Conservation (phyloP, 805 yeast genomes). For the Starmerella geochares region DNA sequence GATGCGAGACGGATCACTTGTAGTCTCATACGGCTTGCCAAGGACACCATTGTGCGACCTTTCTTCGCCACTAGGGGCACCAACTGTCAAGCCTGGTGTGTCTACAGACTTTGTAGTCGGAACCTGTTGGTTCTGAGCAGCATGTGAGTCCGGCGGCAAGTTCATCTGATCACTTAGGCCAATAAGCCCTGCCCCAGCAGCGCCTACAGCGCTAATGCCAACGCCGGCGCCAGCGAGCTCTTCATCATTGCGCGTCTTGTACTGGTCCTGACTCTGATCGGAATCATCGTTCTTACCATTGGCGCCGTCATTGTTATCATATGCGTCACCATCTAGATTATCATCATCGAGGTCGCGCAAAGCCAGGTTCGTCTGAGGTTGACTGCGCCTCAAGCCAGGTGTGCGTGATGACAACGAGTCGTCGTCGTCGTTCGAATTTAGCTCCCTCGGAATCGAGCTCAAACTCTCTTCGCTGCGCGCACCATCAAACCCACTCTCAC, state of each 20-base stretch:
- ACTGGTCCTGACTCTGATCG: too few species aligned
- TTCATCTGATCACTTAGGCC: slow-evolving; percentile 15
- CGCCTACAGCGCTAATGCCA: slow-evolving; percentile 8
- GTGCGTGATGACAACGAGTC: not conserved
- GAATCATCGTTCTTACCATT: not conserved
- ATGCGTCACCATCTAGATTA: not conserved
- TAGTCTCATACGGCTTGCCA: too few species aligned
- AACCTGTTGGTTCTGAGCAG: not conserved
- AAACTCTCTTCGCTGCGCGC: not conserved
- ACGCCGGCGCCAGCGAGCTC: slow-evolving; percentile 2
- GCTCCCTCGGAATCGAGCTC: not conserved
- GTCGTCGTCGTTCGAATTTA: not conserved
- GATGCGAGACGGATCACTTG: not conserved
- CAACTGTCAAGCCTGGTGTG: not conserved
- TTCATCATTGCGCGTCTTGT: not conserved
- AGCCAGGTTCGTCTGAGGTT: slow-evolving; percentile 22
- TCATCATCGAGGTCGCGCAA: slow-evolving; percentile 10
- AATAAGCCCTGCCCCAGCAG: slow-evolving; percentile 15
- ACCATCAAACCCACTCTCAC: not conserved
- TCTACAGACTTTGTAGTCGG: not conserved
- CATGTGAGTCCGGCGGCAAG: slow-evolving; percentile 4
- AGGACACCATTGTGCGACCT: not conserved
- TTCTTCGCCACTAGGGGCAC: not conserved
- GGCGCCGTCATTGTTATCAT: not conserved
- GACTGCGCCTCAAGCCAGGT: slow-evolving; percentile 20